A percentile compares a stretch with the other conserved stretches of the same genome.
phyloP scores from a whole-genome alignment of 1,139 yeast genomes.

The Geotrichum reessii region DNA sequence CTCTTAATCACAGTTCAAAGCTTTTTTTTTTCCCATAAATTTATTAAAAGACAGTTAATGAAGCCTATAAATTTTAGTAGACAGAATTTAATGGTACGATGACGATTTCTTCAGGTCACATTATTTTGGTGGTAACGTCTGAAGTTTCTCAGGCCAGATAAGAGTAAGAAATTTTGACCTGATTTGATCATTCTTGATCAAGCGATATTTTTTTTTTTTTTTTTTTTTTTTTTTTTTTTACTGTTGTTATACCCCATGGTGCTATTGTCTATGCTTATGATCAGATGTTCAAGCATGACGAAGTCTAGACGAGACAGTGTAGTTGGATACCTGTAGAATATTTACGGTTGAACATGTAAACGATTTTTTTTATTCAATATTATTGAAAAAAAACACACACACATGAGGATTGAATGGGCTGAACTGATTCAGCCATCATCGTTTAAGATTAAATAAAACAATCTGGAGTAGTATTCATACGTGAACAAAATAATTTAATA shows the following conservation, averaged over 20 bases:
- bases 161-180: too few species aligned
- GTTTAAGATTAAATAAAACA: neutral
- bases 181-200: too few species aligned
- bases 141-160: neutral
- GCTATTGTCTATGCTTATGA: neutral
- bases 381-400: neutral
- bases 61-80: too few species aligned
- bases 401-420: neutral
- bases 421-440: neutral
- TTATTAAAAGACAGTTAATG: too few species aligned
- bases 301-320: slow-evolving; percentile 1
- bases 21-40: too few species aligned
- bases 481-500: too few species aligned
- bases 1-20: neutral
- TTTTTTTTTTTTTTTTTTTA: neutral
- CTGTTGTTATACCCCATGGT: neutral
- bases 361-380: too few species aligned
- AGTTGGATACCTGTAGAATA: slow-evolving; percentile 1
- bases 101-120: too few species aligned
- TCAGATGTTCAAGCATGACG: neutral
- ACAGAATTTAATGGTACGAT: neutral
- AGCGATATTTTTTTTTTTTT: too few species aligned
- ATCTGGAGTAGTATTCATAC: too few species aligned
- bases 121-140: too few species aligned
- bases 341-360: too few species aligned